A percentile compares a stretch with the other conserved stretches of the same genome.
phyloP scores from a whole-genome alignment of 495 filamentous ascomycete genomes.

The Xylaria cubensis region DNA sequence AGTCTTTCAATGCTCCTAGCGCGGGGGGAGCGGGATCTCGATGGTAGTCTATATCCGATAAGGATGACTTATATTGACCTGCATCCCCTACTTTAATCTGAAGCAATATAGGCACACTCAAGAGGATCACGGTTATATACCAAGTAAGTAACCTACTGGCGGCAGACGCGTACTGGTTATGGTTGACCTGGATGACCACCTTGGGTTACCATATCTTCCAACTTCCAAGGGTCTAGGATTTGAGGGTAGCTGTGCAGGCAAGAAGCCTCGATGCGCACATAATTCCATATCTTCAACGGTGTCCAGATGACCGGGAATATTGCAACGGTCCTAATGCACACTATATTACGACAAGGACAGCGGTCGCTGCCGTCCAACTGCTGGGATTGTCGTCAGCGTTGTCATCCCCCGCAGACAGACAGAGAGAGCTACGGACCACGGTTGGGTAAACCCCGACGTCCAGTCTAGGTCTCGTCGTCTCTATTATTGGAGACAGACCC shows the following conservation, averaged over 20 bases:
- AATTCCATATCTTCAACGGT: neutral
- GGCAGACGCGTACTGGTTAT: neutral
- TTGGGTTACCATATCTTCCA: neutral
- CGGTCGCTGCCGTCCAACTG: conserved; percentile 16
- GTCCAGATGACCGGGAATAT: neutral
- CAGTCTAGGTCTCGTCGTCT: neutral
- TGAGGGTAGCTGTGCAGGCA: neutral
- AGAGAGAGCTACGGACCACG: conserved; percentile 4
- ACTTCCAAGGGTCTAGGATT: neutral
- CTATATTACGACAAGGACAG: conserved; percentile 10
- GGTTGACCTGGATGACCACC: neutral
- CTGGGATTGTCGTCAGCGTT: neutral
- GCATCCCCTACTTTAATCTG: neutral
- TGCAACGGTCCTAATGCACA: neutral
- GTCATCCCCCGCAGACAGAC: neutral
- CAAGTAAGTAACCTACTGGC: neutral
- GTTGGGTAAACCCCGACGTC: conserved; percentile 1
- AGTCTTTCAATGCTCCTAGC: neutral
- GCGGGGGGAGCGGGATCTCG: conserved; percentile 14
- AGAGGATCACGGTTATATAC: neutral
- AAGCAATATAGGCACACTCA: neutral
- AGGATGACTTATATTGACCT: conserved; percentile 6
- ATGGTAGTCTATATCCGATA: conserved; percentile 24
- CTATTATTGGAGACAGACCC: conserved; percentile 11
- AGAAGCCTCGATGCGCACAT: conserved; percentile 2